Evolutionary conservation across 1,139 yeast genomes (phyloP), one percentile per base, ranked within the genome.

Genomic region (Zygoascus sp.): DNA sequence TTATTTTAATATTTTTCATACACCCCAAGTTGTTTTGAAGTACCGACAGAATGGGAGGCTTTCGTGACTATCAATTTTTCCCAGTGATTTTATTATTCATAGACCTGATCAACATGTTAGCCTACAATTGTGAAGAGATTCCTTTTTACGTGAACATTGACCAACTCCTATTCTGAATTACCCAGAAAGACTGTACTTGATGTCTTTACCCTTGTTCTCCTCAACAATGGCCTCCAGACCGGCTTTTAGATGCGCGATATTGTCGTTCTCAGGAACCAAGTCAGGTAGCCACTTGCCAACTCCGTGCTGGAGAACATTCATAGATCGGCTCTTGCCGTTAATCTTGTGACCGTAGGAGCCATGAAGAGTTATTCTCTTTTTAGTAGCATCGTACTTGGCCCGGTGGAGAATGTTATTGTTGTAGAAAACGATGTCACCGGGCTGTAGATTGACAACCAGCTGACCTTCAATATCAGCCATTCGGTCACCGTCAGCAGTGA

Each of bases 381-480:
- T 61, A 35, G 64, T 62, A 23, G 77, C 64, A 23, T 65, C 64
- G 56, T 77, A 77, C 20, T 69, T 62, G 0, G 76, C 81, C 27
- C 81, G 64, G 60, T 77, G 81, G 45, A 77, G 66, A 45, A 77
- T 76, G 53, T 77, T 76, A 53, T 71, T 72, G 59, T 77, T 76
- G 62, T 77, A 77, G 57, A 77, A 77, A 1, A 73, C 80, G 37
- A 76, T 62, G 58, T 77, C 81, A 2, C 81, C 81, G 2, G 81
- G 80, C 47, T 69, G 64, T 57, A 77, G 66, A 13, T 66, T 64
- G 30, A 77, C 81, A 4, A 56, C 49, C 32, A 74, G 60, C 58
- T 76, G 74, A 32, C 72, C 73, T 20, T 50, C 56, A 13, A 53
- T 47, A 9, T 27, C 25, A 11, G 45, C 48, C 53, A 71, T 68